Evolutionary conservation across 495 filamentous ascomycete species (phyloP), one percentile per base, ranked within the genome.

Genomic region (Cenococcum geophilum): DNA sequence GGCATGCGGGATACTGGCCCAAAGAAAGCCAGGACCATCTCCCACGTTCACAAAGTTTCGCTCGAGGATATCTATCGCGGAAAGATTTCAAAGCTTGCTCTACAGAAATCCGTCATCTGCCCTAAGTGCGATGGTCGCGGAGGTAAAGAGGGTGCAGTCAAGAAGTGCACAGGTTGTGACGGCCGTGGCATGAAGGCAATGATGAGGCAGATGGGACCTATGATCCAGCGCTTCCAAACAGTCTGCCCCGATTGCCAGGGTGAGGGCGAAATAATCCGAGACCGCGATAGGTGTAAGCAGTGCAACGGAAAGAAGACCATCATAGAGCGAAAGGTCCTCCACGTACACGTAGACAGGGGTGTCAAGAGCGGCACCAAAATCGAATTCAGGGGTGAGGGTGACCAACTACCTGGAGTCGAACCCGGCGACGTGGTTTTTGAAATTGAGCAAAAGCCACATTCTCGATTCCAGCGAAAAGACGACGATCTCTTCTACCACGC

Each of bases 201-300:
- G 92, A 97, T 97, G 93, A 89, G 93, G 69, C 95, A 97, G 80
- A 97, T 97, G 92, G 93, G 95, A 55, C 93, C 93, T 55, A 99
- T 99, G 93, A 97, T 97, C 71, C 95, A 97, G 77, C 89, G 93
- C 54, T 97, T 97, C 83, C 95, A 97, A 82, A 97, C 95, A 20
- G 91, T 97, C 62, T 99, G 93, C 83, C 89, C 91, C 34, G 93
- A 99, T 75, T 99, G 93, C 73, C 89, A 91, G 61, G 93, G 93
- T 61, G 95, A 97, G 74, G 91, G 95, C 52, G 95, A 99, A 78
- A 91, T 87, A 58, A 89, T 99, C 72, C 88, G 88, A 65, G 93
- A 97, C 54, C 91, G 92, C 79, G 95, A 97, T 75, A 84, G 87
- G 72, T 99, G 93, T 85, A 97, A 96, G 84, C 76, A 78, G 60